phyloP scores from a whole-genome alignment of 2,329 filamentous ascomycete species.

The Gyromitra esculenta region DNA sequence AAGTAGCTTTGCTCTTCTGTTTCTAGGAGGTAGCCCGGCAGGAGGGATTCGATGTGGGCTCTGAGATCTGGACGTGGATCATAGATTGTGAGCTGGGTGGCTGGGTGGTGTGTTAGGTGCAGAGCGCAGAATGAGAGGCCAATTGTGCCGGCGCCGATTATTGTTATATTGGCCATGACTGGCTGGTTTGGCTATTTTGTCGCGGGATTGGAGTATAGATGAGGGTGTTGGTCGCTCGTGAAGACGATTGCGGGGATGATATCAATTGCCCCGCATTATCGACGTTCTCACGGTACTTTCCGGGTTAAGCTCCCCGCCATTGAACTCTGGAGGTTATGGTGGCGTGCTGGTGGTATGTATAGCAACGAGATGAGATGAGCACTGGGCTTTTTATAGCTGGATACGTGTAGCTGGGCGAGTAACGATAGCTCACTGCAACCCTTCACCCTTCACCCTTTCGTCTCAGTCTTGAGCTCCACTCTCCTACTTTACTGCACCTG shows the following conservation, averaged over 20 bases:
- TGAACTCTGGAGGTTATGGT: background rate
- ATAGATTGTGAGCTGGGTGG: constrained; percentile 63
- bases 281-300: background rate
- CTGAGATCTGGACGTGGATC: constrained; percentile 65
- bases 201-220: background rate
- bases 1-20: background rate
- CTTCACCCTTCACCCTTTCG: too few species aligned
- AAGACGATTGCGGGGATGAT: background rate
- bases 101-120: constrained; percentile 63
- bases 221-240: background rate
- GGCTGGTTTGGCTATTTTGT: background rate
- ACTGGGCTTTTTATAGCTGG: background rate
- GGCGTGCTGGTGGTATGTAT: background rate
- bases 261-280: background rate
- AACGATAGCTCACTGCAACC: too few species aligned
- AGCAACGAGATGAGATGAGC: background rate
- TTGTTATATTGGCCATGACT: constrained; percentile 57
- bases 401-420: background rate
- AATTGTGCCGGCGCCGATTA: constrained; percentile 64
- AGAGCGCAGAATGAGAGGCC: constrained; percentile 68
- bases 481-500: background rate
- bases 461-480: background rate
- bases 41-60: constrained; percentile 61
- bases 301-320: background rate
- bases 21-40: constrained; percentile 62